Percentiles rank a stretch among this genome's conserved stretches.
These are phyloP conservation scores for Vaccinium vitisidaea DNA, from an alignment of 148 eudicot species.

Conservation along the genomic window DNA sequence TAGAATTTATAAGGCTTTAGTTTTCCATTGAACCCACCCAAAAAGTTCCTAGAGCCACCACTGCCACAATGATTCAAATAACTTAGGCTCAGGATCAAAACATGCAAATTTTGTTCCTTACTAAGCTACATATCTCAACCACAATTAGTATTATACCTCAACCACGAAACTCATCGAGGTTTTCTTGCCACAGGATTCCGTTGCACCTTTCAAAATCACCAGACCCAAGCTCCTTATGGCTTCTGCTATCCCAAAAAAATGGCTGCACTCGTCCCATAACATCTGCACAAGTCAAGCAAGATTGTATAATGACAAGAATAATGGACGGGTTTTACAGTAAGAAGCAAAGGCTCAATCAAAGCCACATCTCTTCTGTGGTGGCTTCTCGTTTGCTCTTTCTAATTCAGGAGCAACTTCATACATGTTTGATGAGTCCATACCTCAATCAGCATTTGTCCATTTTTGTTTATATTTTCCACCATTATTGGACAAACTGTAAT, in stretches of 20 bases:
- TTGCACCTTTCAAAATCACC: constrained; percentile 68
- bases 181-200: constrained; percentile 61
- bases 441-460: constrained; percentile 79
- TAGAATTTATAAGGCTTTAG: not conserved
- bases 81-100: not conserved
- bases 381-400: not conserved
- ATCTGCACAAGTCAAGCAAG: constrained; percentile 15
- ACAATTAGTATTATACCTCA: constrained; percentile 50
- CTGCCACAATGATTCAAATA: no score
- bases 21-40: not conserved
- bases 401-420: not conserved
- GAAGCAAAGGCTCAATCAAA: not conserved
- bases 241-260: constrained; percentile 70
- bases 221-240: constrained; percentile 72
- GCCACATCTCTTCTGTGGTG: not conserved
- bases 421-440: constrained; percentile 26
- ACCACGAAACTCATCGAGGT: constrained; percentile 80
- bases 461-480: constrained; percentile 70
- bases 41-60: not conserved
- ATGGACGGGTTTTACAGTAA: not conserved
- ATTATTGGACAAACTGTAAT: constrained; percentile 67
- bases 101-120: not conserved
- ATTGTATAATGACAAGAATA: not conserved
- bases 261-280: constrained; percentile 59
- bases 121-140: constrained; percentile 8